A percentile compares a stretch with the other conserved stretches of the same genome.
These are phyloP conservation scores for Kluyveromyces wickerhamii DNA, from an alignment of 805 yeast genomes.

Conservation along the genomic window DNA sequence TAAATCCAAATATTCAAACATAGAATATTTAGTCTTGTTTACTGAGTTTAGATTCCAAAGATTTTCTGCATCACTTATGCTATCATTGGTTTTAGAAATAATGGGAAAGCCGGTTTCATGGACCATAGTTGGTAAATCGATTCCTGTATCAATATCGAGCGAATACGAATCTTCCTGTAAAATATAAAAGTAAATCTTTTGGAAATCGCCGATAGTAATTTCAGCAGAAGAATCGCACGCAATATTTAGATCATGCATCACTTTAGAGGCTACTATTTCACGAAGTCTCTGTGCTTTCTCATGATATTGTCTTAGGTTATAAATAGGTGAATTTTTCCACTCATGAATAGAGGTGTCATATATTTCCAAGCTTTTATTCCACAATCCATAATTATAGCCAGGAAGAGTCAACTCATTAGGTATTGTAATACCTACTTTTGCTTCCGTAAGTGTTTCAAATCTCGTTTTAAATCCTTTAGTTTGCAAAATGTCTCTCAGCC, in stretches of 20 bases:
- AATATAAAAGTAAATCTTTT: conserved; percentile 37
- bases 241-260: conserved; percentile 10
- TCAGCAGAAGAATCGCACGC: conserved; percentile 16
- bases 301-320: conserved; percentile 49
- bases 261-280: conserved; percentile 19
- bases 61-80: conserved; percentile 10
- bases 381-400: conserved; percentile 35
- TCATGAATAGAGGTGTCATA: conserved; percentile 35
- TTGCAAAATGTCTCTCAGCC: conserved; percentile 40
- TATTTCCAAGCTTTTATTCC: conserved; percentile 35
- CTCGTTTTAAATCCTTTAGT: conserved; percentile 46
- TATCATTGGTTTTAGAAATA: conserved; percentile 16
- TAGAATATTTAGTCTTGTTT: conserved; percentile 41
- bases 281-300: conserved; percentile 43
- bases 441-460: conserved; percentile 41
- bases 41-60: conserved; percentile 57
- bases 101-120: conserved; percentile 36
- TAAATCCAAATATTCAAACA: conserved; percentile 38
- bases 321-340: conserved; percentile 40
- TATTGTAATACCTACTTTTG: conserved; percentile 33
- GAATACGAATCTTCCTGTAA: conserved; percentile 24
- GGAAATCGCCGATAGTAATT: conserved; percentile 26
- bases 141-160: conserved; percentile 33
- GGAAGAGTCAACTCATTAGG: conserved; percentile 31
- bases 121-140: conserved; percentile 27